Evolutionary conservation across 306 rosid species (phyloP).

Genomic region (Dicorynia guianensis): DNA sequence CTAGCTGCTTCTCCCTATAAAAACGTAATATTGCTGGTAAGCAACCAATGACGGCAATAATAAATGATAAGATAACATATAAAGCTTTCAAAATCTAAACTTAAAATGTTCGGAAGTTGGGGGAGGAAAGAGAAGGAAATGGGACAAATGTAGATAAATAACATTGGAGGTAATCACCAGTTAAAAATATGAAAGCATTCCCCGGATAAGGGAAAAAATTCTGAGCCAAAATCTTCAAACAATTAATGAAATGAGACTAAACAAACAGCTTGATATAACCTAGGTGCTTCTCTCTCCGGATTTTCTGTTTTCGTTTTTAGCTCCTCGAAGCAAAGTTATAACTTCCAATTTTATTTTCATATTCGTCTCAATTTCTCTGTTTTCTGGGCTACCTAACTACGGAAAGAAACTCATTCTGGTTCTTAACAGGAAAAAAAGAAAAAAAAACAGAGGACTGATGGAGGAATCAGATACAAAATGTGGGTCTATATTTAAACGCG

Average conservation of each 20-base stretch:
- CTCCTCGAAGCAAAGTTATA: neutral
- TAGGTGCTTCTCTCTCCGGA: neutral
- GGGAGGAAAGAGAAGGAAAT: neutral
- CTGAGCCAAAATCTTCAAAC: neutral
- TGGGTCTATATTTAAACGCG: neutral
- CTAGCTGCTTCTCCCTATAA: slow-evolving; percentile 44
- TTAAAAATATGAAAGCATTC: too few species aligned
- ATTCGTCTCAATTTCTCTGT: neutral
- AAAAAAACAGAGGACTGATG: neutral
- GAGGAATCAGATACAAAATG: neutral
- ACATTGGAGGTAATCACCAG: too few species aligned
- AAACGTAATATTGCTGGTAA: slow-evolving; percentile 7
- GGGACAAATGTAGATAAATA: too few species aligned
- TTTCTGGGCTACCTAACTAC: neutral
- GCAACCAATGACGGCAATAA: neutral
- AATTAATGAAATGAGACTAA: neutral
- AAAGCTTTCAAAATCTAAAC: too few species aligned
- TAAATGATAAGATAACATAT: neutral
- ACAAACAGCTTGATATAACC: neutral
- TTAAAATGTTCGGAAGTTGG: too few species aligned
- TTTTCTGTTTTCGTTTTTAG: neutral
- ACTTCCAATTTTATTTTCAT: neutral
- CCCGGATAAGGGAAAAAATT: neutral
- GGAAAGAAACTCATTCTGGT: neutral
- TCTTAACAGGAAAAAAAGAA: too few species aligned